phyloP scores from a whole-genome alignment of 108 stramenopile genomes.

The Conticribra weissflogii region DNA sequence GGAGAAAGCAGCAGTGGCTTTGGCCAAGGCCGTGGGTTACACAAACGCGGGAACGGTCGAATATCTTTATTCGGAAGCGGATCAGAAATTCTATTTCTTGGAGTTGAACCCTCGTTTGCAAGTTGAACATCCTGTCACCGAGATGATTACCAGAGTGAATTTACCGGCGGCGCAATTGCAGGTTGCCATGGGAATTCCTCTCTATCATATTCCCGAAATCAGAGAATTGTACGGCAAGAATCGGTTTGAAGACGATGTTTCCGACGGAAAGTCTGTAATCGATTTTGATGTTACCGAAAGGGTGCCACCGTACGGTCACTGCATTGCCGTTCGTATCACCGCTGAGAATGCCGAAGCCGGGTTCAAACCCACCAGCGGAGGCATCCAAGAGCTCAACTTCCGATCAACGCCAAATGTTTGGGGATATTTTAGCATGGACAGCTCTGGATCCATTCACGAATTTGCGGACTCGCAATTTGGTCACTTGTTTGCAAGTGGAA shows the following conservation, averaged over 20 bases:
- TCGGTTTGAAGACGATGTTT: constrained; percentile 79
- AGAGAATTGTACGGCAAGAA: constrained; percentile 90
- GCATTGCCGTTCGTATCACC: constrained; percentile 98
- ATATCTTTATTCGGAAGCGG: constrained; percentile 94
- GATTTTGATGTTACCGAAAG: constrained; percentile 74
- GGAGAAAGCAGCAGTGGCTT: constrained; percentile 96
- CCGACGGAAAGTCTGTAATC: constrained; percentile 65
- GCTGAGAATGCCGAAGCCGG: constrained; percentile 99
- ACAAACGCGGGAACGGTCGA: constrained; percentile 99
- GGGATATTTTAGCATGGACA: constrained; percentile 99
- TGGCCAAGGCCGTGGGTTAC: constrained; percentile 98
- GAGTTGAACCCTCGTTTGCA: constrained; percentile 98
- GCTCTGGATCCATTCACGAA: constrained; percentile 97
- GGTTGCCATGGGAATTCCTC: constrained; percentile 99
- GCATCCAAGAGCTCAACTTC: constrained; percentile 98
- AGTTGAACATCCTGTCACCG: constrained; percentile 99
- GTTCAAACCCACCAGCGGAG: constrained; percentile 97
- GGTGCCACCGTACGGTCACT: constrained; percentile 81
- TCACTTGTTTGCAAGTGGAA: constrained; percentile 97
- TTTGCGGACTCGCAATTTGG: constrained; percentile 99
- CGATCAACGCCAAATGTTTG: constrained; percentile 98
- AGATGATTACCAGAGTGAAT: constrained; percentile 98
- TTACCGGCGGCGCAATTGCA: constrained; percentile 97
- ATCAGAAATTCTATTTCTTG: constrained; percentile 96
- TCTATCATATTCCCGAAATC: constrained; percentile 96